Percentiles rank a stretch among this genome's conserved stretches.
Evolutionary conservation across 2,329 filamentous ascomycete genomes (phyloP).

Genomic region (Trichoderma sp.): DNA sequence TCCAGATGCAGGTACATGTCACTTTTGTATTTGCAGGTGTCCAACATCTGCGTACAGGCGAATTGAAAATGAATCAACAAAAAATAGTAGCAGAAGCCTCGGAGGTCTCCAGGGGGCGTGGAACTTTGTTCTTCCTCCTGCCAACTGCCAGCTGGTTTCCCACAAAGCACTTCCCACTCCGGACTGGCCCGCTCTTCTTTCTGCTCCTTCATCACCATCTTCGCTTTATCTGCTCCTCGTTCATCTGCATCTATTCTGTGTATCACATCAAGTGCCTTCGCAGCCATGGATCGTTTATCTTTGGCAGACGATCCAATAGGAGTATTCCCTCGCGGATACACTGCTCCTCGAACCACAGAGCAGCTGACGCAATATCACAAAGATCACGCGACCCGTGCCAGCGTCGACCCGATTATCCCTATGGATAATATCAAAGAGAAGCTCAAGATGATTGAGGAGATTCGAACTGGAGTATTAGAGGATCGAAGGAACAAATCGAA

Average conservation of each 20-base stretch:
- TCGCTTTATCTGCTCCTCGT: neutral
- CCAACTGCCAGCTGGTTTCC: neutral
- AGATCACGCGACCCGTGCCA: neutral
- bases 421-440: neutral
- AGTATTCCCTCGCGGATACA: neutral
- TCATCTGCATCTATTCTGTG: neutral
- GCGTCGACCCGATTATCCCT: neutral
- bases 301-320: neutral
- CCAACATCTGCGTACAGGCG: neutral
- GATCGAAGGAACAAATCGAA: neutral
- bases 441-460: neutral
- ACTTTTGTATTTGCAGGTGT: neutral
- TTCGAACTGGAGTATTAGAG: neutral
- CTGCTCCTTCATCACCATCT: neutral
- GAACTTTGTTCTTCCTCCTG: neutral
- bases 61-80: neutral
- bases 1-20: neutral
- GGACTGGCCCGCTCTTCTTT: neutral
- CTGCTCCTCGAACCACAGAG: neutral
- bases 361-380: neutral
- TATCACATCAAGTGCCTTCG: neutral
- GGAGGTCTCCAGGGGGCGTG: neutral
- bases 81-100: neutral
- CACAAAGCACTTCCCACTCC: neutral
- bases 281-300: neutral